Percentiles rank a stretch among this genome's conserved stretches.
These are phyloP conservation scores for Cardamine resedifolia DNA, from an alignment of 345 rosid species.

Conservation along the genomic window DNA sequence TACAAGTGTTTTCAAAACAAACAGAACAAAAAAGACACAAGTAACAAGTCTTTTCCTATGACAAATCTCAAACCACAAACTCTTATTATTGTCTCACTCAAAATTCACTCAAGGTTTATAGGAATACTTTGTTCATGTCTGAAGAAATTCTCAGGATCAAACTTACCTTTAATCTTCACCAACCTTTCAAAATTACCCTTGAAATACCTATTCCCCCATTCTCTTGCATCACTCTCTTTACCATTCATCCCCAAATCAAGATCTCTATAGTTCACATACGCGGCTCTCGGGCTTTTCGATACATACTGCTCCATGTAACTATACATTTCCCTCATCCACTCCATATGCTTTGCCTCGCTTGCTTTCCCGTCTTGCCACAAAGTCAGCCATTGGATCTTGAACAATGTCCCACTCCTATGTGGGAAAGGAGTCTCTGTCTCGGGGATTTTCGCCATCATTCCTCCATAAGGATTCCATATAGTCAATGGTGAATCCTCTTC, in stretches of 20 bases:
- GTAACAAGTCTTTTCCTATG: slow-evolving; percentile 17
- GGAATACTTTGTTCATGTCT: slow-evolving; percentile 68
- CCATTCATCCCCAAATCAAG: slow-evolving; percentile 43
- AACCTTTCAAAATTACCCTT: slow-evolving; percentile 54
- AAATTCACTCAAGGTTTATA: slow-evolving; percentile 21
- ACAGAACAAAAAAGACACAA: slow-evolving; percentile 17
- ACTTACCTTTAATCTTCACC: slow-evolving; percentile 45
- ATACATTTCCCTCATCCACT: slow-evolving; percentile 40
- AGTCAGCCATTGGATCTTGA: slow-evolving; percentile 37
- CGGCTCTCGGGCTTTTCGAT: slow-evolving; percentile 32
- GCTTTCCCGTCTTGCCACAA: slow-evolving; percentile 39
- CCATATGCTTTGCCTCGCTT: slow-evolving; percentile 37
- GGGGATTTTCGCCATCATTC: slow-evolving; percentile 39
- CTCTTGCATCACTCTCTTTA: slow-evolving; percentile 40
- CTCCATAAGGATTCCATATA: slow-evolving; percentile 40
- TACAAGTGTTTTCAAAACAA: slow-evolving; percentile 1
- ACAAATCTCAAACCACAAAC: slow-evolving; percentile 32
- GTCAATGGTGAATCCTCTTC: slow-evolving; percentile 36
- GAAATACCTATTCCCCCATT: slow-evolving; percentile 60
- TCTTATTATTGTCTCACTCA: slow-evolving; percentile 24
- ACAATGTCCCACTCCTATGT: slow-evolving; percentile 39
- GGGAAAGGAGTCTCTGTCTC: slow-evolving; percentile 43
- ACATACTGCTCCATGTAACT: slow-evolving; percentile 42
- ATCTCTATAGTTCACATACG: slow-evolving; percentile 43
- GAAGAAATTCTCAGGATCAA: slow-evolving; percentile 62